Conservation (phyloP, 2,329 filamentous ascomycete genomes). For the Fusarium sp. region DNA sequence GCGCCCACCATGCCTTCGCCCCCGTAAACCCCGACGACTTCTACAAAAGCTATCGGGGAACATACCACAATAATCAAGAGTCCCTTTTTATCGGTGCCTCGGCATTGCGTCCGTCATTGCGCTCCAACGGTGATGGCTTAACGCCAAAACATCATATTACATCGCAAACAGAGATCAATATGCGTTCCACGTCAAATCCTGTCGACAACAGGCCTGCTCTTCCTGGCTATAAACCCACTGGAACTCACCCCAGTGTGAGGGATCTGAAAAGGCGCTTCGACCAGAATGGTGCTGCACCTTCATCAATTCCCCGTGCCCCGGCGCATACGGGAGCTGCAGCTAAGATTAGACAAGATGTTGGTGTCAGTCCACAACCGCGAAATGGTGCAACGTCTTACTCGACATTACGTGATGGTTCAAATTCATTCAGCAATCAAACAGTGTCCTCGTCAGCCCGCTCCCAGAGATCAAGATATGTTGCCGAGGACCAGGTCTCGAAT, state of each 20-base stretch:
- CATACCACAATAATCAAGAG: constrained; percentile 50
- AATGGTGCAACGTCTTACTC: constrained; percentile 54
- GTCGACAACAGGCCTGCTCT: constrained; percentile 55
- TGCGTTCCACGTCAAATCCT: constrained; percentile 67
- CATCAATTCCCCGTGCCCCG: constrained; percentile 50
- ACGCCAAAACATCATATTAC: constrained; percentile 59
- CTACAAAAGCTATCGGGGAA: constrained; percentile 60
- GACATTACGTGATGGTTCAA: constrained; percentile 50
- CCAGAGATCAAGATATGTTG: constrained; percentile 58
- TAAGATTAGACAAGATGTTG: constrained; percentile 47
- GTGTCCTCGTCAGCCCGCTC: constrained; percentile 45
- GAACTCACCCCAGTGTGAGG: constrained; percentile 75
- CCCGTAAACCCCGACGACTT: constrained; percentile 64
- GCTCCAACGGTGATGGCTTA: constrained; percentile 62
- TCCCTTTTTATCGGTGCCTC: constrained; percentile 50
- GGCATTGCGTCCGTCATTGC: constrained; percentile 55
- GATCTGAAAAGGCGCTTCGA: constrained; percentile 85
- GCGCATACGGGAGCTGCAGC: constrained; percentile 47
- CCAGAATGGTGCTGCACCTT: constrained; percentile 57
- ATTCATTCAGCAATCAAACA: constrained; percentile 32
- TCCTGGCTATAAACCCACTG: constrained; percentile 46
- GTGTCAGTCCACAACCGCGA: constrained; percentile 47
- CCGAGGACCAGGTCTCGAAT: constrained; percentile 62
- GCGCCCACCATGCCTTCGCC: constrained; percentile 52
- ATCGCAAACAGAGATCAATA: constrained; percentile 52